Evolutionary conservation across 2,329 filamentous ascomycete genomes (phyloP).

Genomic region (Thelonectria rubi): DNA sequence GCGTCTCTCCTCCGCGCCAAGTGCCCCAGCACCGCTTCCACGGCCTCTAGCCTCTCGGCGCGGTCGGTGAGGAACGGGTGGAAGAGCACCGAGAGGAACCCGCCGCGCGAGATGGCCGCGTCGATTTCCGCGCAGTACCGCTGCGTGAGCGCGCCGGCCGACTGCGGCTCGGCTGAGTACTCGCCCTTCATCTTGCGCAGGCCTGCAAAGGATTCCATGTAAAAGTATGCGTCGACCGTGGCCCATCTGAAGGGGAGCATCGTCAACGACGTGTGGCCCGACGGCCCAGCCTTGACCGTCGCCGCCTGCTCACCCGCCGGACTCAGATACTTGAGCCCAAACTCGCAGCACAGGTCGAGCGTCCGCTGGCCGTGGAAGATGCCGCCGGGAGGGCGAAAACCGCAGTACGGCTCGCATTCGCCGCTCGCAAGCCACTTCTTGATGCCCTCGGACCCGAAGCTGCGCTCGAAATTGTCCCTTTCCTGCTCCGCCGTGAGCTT

Average conservation of each 20-base stretch:
- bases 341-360: constrained; percentile 5
- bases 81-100: background rate
- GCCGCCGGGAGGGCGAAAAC: constrained; percentile 11
- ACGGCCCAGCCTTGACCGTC: background rate
- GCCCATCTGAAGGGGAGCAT: constrained; percentile 18
- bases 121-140: constrained; percentile 6
- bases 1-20: background rate
- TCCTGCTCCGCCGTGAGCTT: constrained; percentile 5
- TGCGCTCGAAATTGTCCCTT: constrained; percentile 11
- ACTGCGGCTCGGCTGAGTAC: background rate
- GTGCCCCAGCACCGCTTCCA: constrained; percentile 10
- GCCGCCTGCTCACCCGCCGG: constrained; percentile 14
- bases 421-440: background rate
- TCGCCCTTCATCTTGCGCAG: constrained; percentile 13
- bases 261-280: background rate
- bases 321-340: constrained; percentile 11
- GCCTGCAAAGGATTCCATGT: constrained; percentile 14
- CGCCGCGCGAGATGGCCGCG: background rate
- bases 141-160: background rate
- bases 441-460: constrained; percentile 7
- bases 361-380: constrained; percentile 7
- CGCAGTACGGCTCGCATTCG: background rate
- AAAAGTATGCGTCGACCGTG: constrained; percentile 17
- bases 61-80: constrained; percentile 12
- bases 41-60: constrained; percentile 1